Base-by-base conservation (phyloP, 495 filamentous ascomycete genomes). In the Penicillium waksmanii region DNA sequence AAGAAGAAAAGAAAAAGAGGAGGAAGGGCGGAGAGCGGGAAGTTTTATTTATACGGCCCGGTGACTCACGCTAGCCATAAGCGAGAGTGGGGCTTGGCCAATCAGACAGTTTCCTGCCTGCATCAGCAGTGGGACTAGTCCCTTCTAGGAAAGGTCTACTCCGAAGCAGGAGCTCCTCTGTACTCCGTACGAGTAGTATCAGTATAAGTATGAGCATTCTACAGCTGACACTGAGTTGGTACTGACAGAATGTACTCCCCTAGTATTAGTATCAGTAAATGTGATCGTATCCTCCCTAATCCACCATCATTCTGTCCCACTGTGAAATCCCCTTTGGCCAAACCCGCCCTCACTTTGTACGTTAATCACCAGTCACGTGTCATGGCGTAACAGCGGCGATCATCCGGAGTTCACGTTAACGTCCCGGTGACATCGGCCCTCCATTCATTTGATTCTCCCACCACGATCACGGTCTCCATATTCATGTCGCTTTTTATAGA, bases 1-100 rank as follows among this genome's bases (percentile, higher is more conserved):
- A 57, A 71, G 62, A 78, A 73, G 58, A 69, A 80, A 80, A 71
- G 63, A 68, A 74, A 66, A 75, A 77, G 67, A 66, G 62, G 64
- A 63, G 68, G 27, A 61, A 56, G 17, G 55, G 44, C 9, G 27
- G 61, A 36, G 47, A 55, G 27, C 3, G 17, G 8, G 7, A 3
- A 19, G 3, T 33, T 58, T 49, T 72, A 72, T 74, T 75, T 60
- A 60, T 51, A 51, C 23, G 50, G 55, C 46, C 3, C 0, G 13
- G 10, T 40, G 44, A 51, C n/a, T 0, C 5, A 60, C 73, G 67
- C 74, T 76, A 76, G 64, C 15, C 27, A 51, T 64, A 72, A 72
- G 70, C 71, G 71, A 74, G 66, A 34, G 35, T 55, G 62, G 57
- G 35, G n/a, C 5, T 1, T 2, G 0, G 19, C 46, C 9, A 48